Conservation (phyloP, 805 yeast genomes). For the Brettanomyces bruxellensis region DNA sequence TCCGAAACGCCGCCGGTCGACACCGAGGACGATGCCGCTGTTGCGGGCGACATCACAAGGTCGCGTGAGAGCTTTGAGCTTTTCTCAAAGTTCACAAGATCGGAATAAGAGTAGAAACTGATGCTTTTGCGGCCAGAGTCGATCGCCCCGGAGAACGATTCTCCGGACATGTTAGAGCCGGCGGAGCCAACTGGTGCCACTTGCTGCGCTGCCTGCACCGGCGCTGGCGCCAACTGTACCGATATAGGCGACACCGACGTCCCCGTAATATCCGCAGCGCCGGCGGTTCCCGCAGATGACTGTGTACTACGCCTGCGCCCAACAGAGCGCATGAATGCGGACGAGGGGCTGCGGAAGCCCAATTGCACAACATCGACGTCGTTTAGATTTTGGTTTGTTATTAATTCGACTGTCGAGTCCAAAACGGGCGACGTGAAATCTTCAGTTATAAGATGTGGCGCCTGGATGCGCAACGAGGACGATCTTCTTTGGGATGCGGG, state of each 20-base stretch:
- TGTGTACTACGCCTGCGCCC: neutral
- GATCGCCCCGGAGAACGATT: neutral
- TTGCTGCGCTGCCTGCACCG: no score
- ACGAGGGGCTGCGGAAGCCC: slow-evolving; percentile 11
- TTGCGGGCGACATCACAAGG: slow-evolving; percentile 3
- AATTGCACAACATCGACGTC: slow-evolving; percentile 54
- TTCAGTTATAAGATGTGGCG: slow-evolving; percentile 34
- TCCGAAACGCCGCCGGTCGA: neutral
- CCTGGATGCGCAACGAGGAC: slow-evolving; percentile 1
- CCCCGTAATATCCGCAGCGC: neutral
- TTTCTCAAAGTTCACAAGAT: slow-evolving; percentile 22
- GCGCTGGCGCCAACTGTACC: no score
- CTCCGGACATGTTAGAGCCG: neutral
- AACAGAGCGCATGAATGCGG: neutral
- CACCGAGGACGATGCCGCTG: neutral
- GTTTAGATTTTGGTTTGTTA: slow-evolving; percentile 49
- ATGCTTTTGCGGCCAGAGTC: slow-evolving; percentile 17
- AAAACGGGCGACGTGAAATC: slow-evolving; percentile 75
- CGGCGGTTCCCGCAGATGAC: neutral
- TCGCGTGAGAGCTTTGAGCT: slow-evolving; percentile 4
- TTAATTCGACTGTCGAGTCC: slow-evolving; percentile 65
- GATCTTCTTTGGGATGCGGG: neutral
- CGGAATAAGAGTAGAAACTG: slow-evolving; percentile 25
- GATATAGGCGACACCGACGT: neutral
- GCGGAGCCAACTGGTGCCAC: no score